Percentiles rank a stretch among this genome's conserved stretches.
Conservation (phyloP, 257 asterid genomes). For the Gentiana dahurica region DNA sequence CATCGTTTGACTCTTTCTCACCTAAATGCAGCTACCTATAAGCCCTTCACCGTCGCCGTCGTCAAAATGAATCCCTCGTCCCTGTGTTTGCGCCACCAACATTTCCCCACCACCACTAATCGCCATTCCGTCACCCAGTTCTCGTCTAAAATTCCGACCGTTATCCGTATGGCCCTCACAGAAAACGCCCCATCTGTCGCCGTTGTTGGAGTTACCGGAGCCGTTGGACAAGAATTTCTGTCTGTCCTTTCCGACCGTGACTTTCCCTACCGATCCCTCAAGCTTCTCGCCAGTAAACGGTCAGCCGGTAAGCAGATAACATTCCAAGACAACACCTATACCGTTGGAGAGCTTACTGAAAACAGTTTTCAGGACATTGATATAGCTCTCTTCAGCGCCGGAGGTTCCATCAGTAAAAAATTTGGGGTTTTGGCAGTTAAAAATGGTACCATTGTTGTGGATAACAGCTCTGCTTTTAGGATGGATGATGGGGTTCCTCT, state of each 20-base stretch:
- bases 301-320: conserved; percentile 55
- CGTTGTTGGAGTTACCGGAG: conserved; percentile 87
- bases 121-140: no score
- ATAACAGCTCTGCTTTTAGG: conserved; percentile 94
- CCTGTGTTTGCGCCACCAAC: conserved; percentile 28
- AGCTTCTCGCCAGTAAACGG: conserved; percentile 76
- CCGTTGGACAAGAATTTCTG: conserved; percentile 91
- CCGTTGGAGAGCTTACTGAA: conserved; percentile 52
- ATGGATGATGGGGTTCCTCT: conserved; percentile 82
- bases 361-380: conserved; percentile 59
- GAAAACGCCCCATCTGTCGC: conserved; percentile 43
- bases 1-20: not conserved
- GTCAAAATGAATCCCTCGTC: conserved; percentile 37
- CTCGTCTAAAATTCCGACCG: no score
- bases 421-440: conserved; percentile 71
- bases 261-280: conserved; percentile 73
- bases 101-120: no score
- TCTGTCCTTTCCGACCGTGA: conserved; percentile 75
- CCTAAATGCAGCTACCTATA: conserved; percentile 4
- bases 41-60: conserved; percentile 16
- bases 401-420: conserved; percentile 85
- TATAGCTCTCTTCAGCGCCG: conserved; percentile 85
- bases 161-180: no score
- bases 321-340: conserved; percentile 38
- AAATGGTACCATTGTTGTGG: conserved; percentile 76